Conservation (phyloP, 2,329 filamentous ascomycete genomes). For the Fusarium mundagurra region DNA sequence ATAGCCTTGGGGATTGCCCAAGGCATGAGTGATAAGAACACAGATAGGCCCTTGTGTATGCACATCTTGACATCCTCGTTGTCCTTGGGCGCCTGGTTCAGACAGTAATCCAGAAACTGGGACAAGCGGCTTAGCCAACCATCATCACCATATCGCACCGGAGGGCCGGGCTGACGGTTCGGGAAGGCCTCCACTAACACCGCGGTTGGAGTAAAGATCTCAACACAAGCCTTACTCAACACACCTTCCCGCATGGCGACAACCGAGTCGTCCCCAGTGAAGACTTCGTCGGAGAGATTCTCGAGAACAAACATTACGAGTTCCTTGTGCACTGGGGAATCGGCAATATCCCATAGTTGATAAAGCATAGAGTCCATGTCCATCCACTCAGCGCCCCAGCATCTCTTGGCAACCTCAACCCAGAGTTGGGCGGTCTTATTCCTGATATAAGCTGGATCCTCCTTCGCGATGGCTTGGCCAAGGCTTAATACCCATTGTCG, state of each 20-base stretch:
- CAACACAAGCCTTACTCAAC: constrained; percentile 88
- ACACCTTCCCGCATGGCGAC: constrained; percentile 84
- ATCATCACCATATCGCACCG: constrained; percentile 80
- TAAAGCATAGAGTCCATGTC: constrained; percentile 90
- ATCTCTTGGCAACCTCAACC: constrained; percentile 93
- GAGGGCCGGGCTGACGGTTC: constrained; percentile 72
- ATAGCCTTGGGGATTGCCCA: constrained; percentile 92
- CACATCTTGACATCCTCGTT: constrained; percentile 75
- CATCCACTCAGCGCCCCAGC: constrained; percentile 93
- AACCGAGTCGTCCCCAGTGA: constrained; percentile 87
- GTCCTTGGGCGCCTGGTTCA: constrained; percentile 71
- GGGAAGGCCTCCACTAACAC: constrained; percentile 82
- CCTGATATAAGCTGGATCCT: constrained; percentile 83
- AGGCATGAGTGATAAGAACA: constrained; percentile 80
- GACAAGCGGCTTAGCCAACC: constrained; percentile 88
- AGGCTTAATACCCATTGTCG: constrained; percentile 83
- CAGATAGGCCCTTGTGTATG: constrained; percentile 79
- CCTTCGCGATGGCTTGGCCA: constrained; percentile 73
- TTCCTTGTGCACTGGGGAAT: constrained; percentile 76
- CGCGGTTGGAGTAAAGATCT: constrained; percentile 85
- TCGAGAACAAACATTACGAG: constrained; percentile 90
- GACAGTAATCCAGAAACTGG: constrained; percentile 76
- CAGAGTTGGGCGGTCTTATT: constrained; percentile 96
- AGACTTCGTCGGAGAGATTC: constrained; percentile 92
- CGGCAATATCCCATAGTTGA: constrained; percentile 79